Conservation (phyloP, 2,329 filamentous ascomycete species). For the Stachybotrys echinatus region DNA sequence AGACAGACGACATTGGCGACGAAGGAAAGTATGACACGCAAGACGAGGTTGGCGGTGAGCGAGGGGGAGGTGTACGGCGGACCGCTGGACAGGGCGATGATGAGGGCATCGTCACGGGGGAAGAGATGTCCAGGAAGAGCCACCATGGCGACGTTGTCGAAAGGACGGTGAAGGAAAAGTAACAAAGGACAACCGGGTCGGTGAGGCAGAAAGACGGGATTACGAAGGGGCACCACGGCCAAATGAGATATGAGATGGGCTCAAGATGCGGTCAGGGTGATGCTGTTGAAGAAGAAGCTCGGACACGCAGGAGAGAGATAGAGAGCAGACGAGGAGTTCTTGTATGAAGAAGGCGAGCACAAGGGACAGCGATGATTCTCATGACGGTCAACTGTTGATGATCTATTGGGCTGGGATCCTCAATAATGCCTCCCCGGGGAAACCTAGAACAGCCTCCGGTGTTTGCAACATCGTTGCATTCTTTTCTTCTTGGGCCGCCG, state of each 20-base stretch:
- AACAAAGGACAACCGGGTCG: no score
- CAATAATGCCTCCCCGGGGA: background rate
- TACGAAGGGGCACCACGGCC: no score
- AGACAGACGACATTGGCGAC: slow-evolving; percentile 39
- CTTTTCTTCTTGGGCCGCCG: background rate
- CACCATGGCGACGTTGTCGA: slow-evolving; percentile 1
- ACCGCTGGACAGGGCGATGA: slow-evolving; percentile 12
- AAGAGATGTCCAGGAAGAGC: slow-evolving; percentile 11
- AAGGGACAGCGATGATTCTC: no score
- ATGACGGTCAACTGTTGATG: no score
- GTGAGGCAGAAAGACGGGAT: no score
- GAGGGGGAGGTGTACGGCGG: slow-evolving; percentile 20
- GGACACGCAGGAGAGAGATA: no score
- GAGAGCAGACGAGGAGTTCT: no score
- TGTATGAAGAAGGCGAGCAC: no score
- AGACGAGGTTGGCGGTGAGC: slow-evolving; percentile 39
- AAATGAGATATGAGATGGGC: no score
- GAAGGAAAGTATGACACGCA: slow-evolving; percentile 41
- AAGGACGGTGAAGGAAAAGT: background rate
- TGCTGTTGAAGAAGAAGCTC: no score
- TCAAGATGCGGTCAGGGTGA: no score
- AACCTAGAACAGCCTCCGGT: background rate
- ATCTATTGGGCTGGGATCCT: background rate
- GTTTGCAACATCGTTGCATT: background rate
- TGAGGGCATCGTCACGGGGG: slow-evolving; percentile 13